A percentile compares a stretch with the other conserved stretches of the same genome.
phyloP scores from a whole-genome alignment of 345 rosid genomes.

The Iberis pinnata region DNA sequence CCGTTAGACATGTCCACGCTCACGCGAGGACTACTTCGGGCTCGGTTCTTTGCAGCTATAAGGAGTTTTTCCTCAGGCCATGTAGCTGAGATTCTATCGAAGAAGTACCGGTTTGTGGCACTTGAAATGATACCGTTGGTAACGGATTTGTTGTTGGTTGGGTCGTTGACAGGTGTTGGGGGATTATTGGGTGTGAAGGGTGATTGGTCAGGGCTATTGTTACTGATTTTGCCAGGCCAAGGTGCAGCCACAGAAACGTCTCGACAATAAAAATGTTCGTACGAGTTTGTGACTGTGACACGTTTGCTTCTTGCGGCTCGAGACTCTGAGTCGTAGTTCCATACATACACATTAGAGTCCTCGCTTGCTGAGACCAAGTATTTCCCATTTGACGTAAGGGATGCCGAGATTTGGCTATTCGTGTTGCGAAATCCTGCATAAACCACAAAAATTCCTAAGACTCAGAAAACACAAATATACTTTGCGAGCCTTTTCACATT shows the following conservation, averaged over 20 bases:
- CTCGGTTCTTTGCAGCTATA: constrained; percentile 37
- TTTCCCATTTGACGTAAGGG: constrained; percentile 72
- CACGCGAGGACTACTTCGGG: constrained; percentile 43
- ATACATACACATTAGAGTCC: constrained; percentile 86
- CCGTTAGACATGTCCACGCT: constrained; percentile 52
- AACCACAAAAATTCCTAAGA: too few relatives aligned
- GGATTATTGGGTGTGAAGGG: constrained; percentile 70
- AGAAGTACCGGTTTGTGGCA: constrained; percentile 73
- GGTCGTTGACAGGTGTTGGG: constrained; percentile 65
- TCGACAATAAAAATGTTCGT: constrained; percentile 85
- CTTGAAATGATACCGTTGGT: constrained; percentile 70
- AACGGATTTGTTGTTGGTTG: constrained; percentile 54
- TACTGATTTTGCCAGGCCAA: constrained; percentile 67
- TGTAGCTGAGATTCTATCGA: constrained; percentile 80
- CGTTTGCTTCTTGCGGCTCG: constrained; percentile 49
- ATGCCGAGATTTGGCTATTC: constrained; percentile 84
- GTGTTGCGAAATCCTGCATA: constrained; percentile 85
- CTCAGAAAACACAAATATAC: too few relatives aligned
- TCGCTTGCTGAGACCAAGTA: constrained; percentile 88
- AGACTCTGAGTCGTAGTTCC: constrained; percentile 83
- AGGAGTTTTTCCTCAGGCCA: constrained; percentile 86
- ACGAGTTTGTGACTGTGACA: constrained; percentile 54
- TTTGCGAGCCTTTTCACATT: too few relatives aligned
- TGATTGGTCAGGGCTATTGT: constrained; percentile 26
- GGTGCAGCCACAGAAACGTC: constrained; percentile 81